Evolutionary conservation across 169 alveolate genomes (phyloP).

Genomic region (Fabrea salina): DNA sequence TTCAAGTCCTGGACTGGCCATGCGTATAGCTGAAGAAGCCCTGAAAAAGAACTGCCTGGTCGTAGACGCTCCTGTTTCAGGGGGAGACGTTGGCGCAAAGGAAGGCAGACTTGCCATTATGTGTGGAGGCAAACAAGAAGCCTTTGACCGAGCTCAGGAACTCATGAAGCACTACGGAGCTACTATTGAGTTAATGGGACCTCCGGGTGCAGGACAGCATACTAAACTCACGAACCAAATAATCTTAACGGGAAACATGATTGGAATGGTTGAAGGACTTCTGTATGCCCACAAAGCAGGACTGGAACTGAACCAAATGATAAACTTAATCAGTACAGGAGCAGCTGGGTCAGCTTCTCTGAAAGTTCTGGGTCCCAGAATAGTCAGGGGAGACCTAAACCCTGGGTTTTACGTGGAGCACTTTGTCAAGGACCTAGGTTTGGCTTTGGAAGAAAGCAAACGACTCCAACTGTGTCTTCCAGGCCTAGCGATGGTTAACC

Average conservation of each 20-base stretch:
- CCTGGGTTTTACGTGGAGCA: constrained; percentile 86
- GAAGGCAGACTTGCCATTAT: constrained; percentile 70
- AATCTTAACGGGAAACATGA: constrained; percentile 72
- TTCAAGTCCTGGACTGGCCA: constrained; percentile 74
- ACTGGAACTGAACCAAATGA: constrained; percentile 58
- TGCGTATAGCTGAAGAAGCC: constrained; percentile 50
- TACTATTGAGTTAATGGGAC: constrained; percentile 66
- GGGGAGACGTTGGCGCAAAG: constrained; percentile 77
- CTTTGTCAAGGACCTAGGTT: constrained; percentile 71
- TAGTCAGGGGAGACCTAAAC: constrained; percentile 71
- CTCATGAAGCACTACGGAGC: constrained; percentile 60
- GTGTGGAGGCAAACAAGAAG: constrained; percentile 72
- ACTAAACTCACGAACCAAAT: constrained; percentile 80
- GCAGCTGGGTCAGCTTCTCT: constrained; percentile 78
- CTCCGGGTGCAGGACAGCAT: constrained; percentile 81
- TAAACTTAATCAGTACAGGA: constrained; percentile 70
- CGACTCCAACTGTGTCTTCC: constrained; percentile 75
- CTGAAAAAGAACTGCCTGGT: constrained; percentile 36
- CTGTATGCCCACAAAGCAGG: constrained; percentile 82
- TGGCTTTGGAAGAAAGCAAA: constrained; percentile 81
- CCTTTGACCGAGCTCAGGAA: constrained; percentile 44
- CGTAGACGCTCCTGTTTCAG: constrained; percentile 85
- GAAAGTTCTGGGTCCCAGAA: constrained; percentile 72
- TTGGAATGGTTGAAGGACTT: constrained; percentile 79
- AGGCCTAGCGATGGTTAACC: constrained; percentile 62